These are phyloP conservation scores for Hymenoscyphus albidus DNA, from an alignment of 2,329 filamentous ascomycete genomes.

Conservation along the genomic window DNA sequence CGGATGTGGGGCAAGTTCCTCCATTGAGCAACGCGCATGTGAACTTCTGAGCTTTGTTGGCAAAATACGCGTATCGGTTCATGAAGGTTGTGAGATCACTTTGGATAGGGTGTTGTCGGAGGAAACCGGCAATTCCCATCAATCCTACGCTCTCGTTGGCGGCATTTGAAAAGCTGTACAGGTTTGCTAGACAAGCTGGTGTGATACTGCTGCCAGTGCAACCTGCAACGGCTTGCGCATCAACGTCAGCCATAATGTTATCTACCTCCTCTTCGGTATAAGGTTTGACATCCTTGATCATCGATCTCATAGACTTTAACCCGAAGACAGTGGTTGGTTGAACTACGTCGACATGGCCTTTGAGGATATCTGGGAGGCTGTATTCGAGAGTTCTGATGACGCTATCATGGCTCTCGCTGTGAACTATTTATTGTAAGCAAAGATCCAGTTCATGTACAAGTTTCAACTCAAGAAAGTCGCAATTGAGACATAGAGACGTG, in stretches of 20 bases:
- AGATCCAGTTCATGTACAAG: conserved; percentile 24
- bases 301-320: conserved; percentile 32
- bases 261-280: conserved; percentile 11
- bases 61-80: conserved; percentile 26
- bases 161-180: conserved; percentile 29
- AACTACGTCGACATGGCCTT: conserved; percentile 55
- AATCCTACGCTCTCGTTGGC: conserved; percentile 22
- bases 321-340: conserved; percentile 60
- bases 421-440: conserved; percentile 20
- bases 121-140: conserved; percentile 32
- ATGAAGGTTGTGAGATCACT: conserved; percentile 30
- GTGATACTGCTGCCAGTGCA: conserved; percentile 29
- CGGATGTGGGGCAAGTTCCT: conserved; percentile 32
- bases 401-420: conserved; percentile 18
- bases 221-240: conserved; percentile 25
- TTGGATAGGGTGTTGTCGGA: conserved; percentile 29
- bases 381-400: conserved; percentile 31
- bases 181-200: conserved; percentile 31
- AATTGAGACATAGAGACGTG: conserved; percentile 38
- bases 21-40: conserved; percentile 28
- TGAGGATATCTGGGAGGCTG: conserved; percentile 48
- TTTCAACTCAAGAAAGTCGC: conserved; percentile 38
- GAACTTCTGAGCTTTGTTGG: conserved; percentile 35
- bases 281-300: conserved; percentile 17
- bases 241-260: conserved; percentile 5